Evolutionary conservation across 768 basidiomycete species (phyloP).

Genomic region (Rhizopogon rudus): DNA sequence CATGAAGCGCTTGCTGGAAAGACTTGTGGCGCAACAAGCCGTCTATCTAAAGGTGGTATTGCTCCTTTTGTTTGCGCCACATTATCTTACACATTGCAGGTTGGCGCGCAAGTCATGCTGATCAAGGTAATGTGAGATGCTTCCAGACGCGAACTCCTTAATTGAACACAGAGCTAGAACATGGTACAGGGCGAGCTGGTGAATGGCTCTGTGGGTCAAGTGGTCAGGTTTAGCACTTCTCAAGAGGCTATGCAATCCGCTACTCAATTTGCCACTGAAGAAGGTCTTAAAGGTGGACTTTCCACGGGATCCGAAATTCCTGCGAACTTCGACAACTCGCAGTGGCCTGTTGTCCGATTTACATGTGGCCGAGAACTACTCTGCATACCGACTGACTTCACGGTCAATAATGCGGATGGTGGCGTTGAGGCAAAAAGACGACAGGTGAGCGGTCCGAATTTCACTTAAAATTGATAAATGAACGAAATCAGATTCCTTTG

Average conservation of each 20-base stretch:
- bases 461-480: slow-evolving; percentile 39
- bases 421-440: slow-evolving; percentile 51
- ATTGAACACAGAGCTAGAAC: slow-evolving; percentile 39
- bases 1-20: slow-evolving; percentile 45
- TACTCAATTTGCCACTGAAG: slow-evolving; percentile 33
- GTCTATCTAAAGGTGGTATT: slow-evolving; percentile 45
- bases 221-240: slow-evolving; percentile 41
- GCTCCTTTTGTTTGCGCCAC: background rate
- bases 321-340: slow-evolving; percentile 15
- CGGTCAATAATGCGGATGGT: slow-evolving; percentile 56
- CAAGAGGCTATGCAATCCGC: slow-evolving; percentile 35
- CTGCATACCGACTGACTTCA: slow-evolving; percentile 55
- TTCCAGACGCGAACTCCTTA: background rate
- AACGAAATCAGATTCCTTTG: slow-evolving; percentile 39
- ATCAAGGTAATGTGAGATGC: slow-evolving; percentile 45
- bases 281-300: slow-evolving; percentile 20
- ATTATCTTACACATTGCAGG: slow-evolving; percentile 29
- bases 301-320: slow-evolving; percentile 18
- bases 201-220: slow-evolving; percentile 64
- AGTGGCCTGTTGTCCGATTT: slow-evolving; percentile 65
- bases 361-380: slow-evolving; percentile 41
- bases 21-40: slow-evolving; percentile 51
- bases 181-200: slow-evolving; percentile 62
- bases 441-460: slow-evolving; percentile 48
- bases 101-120: slow-evolving; percentile 85